These are phyloP conservation scores for Ogataea glucozyma DNA, from an alignment of 805 yeast genomes.

Conservation along the genomic window DNA sequence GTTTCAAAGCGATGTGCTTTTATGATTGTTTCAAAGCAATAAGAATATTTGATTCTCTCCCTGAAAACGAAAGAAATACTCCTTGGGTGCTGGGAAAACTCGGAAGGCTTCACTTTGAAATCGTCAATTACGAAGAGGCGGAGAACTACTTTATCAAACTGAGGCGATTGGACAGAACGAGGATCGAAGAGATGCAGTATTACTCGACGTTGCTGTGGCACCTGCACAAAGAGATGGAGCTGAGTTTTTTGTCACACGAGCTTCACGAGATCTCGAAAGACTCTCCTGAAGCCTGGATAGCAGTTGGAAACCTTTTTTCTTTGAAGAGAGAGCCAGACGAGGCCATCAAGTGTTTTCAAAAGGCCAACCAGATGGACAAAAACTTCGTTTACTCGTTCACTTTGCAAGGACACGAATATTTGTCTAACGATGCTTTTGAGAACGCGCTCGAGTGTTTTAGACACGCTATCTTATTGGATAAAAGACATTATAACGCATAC, in stretches of 20 bases:
- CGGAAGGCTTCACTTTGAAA: slow-evolving; percentile 83
- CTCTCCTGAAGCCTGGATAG: slow-evolving; percentile 87
- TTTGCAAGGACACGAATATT: slow-evolving; percentile 88
- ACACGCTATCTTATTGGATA: slow-evolving; percentile 71
- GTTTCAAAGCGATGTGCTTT: slow-evolving; percentile 56
- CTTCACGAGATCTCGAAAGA: slow-evolving; percentile 60
- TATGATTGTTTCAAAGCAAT: slow-evolving; percentile 84
- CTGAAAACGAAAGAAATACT: slow-evolving; percentile 61
- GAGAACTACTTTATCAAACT: slow-evolving; percentile 62
- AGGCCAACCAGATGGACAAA: slow-evolving; percentile 63
- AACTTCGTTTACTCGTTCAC: slow-evolving; percentile 87
- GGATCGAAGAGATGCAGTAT: slow-evolving; percentile 86
- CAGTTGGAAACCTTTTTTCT: slow-evolving; percentile 86
- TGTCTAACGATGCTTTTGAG: slow-evolving; percentile 86
- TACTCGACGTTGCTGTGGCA: slow-evolving; percentile 94
- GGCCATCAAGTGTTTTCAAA: slow-evolving; percentile 82
- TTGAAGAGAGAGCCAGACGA: slow-evolving; percentile 82
- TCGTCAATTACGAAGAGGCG: slow-evolving; percentile 79
- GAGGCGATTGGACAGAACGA: slow-evolving; percentile 69
- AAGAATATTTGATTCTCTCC: slow-evolving; percentile 62
- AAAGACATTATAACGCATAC: slow-evolving; percentile 88
- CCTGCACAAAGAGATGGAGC: slow-evolving; percentile 72
- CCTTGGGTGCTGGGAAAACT: slow-evolving; percentile 84
- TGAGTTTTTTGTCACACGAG: slow-evolving; percentile 83
- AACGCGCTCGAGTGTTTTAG: slow-evolving; percentile 84